Conservation (phyloP, 2,329 filamentous ascomycete genomes). For the Amylocarpus encephaloides region DNA sequence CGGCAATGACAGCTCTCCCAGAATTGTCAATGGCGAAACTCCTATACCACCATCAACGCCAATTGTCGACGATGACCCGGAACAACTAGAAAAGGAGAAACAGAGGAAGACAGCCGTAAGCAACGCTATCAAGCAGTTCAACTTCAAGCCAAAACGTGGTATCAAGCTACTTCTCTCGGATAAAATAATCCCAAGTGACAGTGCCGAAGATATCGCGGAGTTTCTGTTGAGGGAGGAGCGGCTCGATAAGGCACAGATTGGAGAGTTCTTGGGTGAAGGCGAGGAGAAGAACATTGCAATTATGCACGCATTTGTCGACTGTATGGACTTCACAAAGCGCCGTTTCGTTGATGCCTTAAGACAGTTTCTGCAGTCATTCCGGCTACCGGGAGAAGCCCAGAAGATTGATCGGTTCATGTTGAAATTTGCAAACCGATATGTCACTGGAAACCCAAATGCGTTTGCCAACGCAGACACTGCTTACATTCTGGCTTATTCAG, state of each 20-base stretch:
- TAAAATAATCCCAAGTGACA: constrained; percentile 77
- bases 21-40: constrained; percentile 47
- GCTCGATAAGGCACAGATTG: constrained; percentile 85
- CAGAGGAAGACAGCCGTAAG: constrained; percentile 86
- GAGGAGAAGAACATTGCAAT: constrained; percentile 90
- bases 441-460: constrained; percentile 89
- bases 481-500: constrained; percentile 92
- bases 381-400: constrained; percentile 89
- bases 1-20: constrained; percentile 53
- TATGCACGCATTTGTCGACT: constrained; percentile 97
- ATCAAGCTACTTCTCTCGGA: constrained; percentile 78
- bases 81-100: constrained; percentile 90
- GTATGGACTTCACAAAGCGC: constrained; percentile 87
- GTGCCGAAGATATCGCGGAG: constrained; percentile 72
- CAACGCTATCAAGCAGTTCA: constrained; percentile 87
- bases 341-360: constrained; percentile 90
- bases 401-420: constrained; percentile 99
- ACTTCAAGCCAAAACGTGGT: constrained; percentile 94
- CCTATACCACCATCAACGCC: constrained; percentile 59
- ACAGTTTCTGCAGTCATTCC: constrained; percentile 89
- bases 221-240: constrained; percentile 79
- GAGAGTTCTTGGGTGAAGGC: constrained; percentile 90
- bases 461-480: constrained; percentile 98
- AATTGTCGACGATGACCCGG: constrained; percentile 79
- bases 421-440: constrained; percentile 95